Conservation (phyloP, 768 basidiomycete species). For the Mycena polygramma region DNA sequence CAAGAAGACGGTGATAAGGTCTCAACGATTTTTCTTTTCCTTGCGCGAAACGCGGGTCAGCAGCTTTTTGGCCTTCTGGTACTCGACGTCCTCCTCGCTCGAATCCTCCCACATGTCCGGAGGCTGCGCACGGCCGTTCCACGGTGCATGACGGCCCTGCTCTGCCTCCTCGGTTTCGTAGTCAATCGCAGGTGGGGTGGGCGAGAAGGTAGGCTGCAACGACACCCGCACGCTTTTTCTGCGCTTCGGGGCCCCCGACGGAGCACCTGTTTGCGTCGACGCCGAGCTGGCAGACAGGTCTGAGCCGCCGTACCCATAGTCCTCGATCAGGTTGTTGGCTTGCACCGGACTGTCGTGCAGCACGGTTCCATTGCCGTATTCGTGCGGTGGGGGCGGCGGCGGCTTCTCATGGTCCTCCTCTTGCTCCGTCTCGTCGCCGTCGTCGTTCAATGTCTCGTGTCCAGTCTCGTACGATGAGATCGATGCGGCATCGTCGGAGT, state of each 20-base stretch:
- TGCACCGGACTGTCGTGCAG: conserved; percentile 29
- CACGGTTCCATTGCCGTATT: conserved; percentile 30
- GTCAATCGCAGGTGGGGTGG: conserved; percentile 70
- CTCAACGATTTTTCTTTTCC: conserved; percentile 24
- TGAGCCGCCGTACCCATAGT: conserved; percentile 34
- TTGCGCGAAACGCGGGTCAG: conserved; percentile 62
- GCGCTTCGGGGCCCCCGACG: conserved; percentile 43
- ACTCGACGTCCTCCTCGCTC: conserved; percentile 81
- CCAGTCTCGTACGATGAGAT: conserved; percentile 78
- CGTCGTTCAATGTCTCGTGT: conserved; percentile 63
- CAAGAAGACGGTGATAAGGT: neutral
- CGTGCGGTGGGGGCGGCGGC: conserved; percentile 35
- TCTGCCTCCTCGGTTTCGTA: conserved; percentile 57
- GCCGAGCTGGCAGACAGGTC: conserved; percentile 34
- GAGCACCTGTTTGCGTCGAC: conserved; percentile 21
- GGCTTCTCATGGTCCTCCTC: conserved; percentile 27
- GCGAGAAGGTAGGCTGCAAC: conserved; percentile 80
- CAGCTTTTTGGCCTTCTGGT: conserved; percentile 67
- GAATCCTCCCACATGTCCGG: conserved; percentile 79
- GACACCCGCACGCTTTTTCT: conserved; percentile 86
- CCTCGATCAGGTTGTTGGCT: conserved; percentile 19
- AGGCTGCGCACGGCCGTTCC: conserved; percentile 24
- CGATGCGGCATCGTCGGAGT: conserved; percentile 59
- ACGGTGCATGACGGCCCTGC: conserved; percentile 40
- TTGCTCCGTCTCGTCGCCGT: conserved; percentile 42